Evolutionary conservation across 768 basidiomycete genomes (phyloP), one percentile per base, ranked within the genome.

Genomic region (Scleroderma citrinum): DNA sequence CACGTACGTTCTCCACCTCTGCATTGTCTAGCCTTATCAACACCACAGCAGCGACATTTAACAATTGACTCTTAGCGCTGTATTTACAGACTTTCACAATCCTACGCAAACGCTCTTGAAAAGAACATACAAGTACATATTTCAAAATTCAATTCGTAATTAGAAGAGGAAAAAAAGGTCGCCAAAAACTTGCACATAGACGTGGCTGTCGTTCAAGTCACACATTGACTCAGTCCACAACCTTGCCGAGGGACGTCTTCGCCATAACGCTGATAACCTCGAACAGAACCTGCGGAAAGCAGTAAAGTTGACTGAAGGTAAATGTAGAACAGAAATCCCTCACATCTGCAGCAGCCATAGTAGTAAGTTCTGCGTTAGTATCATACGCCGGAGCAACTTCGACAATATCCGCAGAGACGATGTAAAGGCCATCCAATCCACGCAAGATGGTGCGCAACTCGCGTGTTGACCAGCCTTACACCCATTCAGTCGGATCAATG

Each of bases 361-460:
- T 77, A 3, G 81, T 82, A 47, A 79, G 69, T 56, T 82, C 81
- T 13, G 79, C 81, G 49, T 80, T 81, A 8, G 73, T 75, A 51
- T 88, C 87, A 59, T 90, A 88, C 6, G 87, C 85, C 14, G 88
- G 89, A 1, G 86, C 83, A 20, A 91, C 89, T 61, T 92, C 89
- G 40, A 92, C 89, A 38, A 92, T 80, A 61, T 92, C 89, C 8
- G 83, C 85, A 32, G 82, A 87, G 40, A 91, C 85, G 52, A 92
- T 82, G 51, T 80, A 71, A 45, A 91, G 71, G 13, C 87, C 87
- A 47, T 83, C 82, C 13, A 92, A 67, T 17, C 88, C 87, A 42
- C 87, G 72, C 50, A 91, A 66, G 58, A 91, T 86, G 7, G 82
- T 80, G 43, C 85, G 81, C 44, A 90, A 69, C 65, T 92, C 88